Base-by-base conservation (phyloP, 257 asterid species). In the Primulina tabacum region DNA sequence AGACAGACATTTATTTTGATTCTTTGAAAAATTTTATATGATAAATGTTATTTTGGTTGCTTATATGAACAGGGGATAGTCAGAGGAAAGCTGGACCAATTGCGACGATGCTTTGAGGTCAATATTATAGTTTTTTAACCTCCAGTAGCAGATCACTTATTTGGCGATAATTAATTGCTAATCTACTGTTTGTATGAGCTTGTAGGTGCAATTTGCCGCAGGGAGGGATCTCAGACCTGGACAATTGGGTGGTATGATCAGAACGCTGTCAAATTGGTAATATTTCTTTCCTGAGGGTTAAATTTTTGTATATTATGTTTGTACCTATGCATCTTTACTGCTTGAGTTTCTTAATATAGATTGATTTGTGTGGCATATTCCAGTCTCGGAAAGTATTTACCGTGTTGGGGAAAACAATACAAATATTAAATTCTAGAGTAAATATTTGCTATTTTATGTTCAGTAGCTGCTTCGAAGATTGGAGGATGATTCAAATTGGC, bases 221-320 rank as follows among this genome's bases (percentile, higher is more conserved):
- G 99, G 98, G 72, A 94, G 98, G 86, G 99, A 91, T 87, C 95
- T 89, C 66, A 88, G 97, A 76, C 98, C 98, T 35, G 98, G 82
- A 62, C 98, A 94, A 68, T 75, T 94, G 75, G 96, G 92, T 68
- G 82, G 81, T 72, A 94, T 94, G 97, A 84, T 86, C 77, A 78
- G 87, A 29, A 86, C 92, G 1, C 78, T 94, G 67, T 76, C 83
- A 8, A 76, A 87, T 73, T 94, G 99, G 98, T 94, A 82, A 59
- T 73, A 43, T 61, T 62, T 80, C 72, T 37, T 24, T 38, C 60
- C 56, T 33, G 56, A 9, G 58, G 11, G 21, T 16, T 43, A 43
- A 14, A 0, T 43, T 43, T 43, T 38, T 65, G 21, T 62, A 2
- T 50, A 68, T 52, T 59, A 73, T 43, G 56, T 30, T 24, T 57